A percentile compares a stretch with the other conserved stretches of the same genome.
Evolutionary conservation across 140 eudicot genomes (phyloP).

Genomic region (Artemisia princeps): DNA sequence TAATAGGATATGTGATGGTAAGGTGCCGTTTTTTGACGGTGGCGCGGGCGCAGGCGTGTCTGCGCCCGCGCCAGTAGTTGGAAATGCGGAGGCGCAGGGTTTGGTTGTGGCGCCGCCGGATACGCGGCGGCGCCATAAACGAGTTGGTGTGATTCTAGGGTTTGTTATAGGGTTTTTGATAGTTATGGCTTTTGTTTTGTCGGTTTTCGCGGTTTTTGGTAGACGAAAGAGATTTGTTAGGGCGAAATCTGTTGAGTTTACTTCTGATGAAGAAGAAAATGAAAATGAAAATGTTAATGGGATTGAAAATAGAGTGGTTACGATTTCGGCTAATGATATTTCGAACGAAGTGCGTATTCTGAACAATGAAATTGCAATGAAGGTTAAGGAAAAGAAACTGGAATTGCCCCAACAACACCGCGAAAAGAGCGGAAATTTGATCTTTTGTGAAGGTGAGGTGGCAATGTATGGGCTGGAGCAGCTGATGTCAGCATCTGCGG

Average conservation of each 20-base stretch:
- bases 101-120: constrained; percentile 36
- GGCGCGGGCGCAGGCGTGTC: constrained; percentile 32
- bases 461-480: constrained; percentile 51
- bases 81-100: constrained; percentile 46
- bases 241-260: constrained; percentile 28
- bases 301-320: constrained; percentile 4
- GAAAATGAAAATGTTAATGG: constrained; percentile 15
- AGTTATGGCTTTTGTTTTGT: constrained; percentile 38
- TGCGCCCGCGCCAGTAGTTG: constrained; percentile 46
- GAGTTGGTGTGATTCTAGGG: constrained; percentile 47
- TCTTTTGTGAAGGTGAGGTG: constrained; percentile 54
- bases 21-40: constrained; percentile 54
- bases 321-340: constrained; percentile 19
- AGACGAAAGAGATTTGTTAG: constrained; percentile 24
- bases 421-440: constrained; percentile 47
- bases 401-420: constrained; percentile 30
- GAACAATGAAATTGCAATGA: constrained; percentile 20
- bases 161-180: constrained; percentile 41
- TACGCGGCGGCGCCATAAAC: constrained; percentile 27
- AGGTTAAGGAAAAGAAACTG: constrained; percentile 34
- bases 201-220: constrained; percentile 35
- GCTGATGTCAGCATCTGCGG: constrained; percentile 82
- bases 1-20: constrained; percentile 45
- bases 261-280: constrained; percentile 28
- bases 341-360: constrained; percentile 16